A percentile compares a stretch with the other conserved stretches of the same genome.
Conservation (phyloP, 2,329 filamentous ascomycete genomes). For the Immersiporthe knoxdaviesiana region DNA sequence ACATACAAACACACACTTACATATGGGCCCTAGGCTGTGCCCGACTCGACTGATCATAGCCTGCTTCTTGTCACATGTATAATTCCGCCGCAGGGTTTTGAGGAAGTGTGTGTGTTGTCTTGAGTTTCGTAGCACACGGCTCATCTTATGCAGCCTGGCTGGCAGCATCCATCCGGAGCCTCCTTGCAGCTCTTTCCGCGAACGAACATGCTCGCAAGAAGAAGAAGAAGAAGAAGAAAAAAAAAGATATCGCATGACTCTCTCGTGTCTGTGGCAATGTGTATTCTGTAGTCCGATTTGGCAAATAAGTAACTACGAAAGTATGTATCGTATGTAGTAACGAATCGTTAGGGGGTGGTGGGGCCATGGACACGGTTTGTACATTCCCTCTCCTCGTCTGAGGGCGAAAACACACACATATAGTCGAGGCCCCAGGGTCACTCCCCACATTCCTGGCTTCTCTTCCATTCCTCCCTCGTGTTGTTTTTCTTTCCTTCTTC, state of each 20-base stretch:
- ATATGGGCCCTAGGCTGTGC: not conserved
- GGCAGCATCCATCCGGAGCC: not conserved
- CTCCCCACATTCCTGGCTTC: constrained; percentile 23
- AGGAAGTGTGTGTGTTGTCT: constrained; percentile 22
- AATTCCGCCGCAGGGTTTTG: constrained; percentile 1
- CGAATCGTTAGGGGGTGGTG: not conserved
- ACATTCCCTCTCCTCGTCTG: constrained; percentile 15
- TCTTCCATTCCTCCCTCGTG: constrained; percentile 30
- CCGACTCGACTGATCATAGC: constrained; percentile 1
- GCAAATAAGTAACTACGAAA: not conserved
- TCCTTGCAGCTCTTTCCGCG: constrained; percentile 20
- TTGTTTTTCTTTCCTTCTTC: constrained; percentile 23
- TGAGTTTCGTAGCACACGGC: not conserved
- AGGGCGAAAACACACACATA: constrained; percentile 5
- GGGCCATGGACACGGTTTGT: constrained; percentile 4
- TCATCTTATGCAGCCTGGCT: constrained; percentile 9
- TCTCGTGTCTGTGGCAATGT: not conserved
- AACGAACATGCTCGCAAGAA: not conserved
- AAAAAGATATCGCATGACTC: not conserved
- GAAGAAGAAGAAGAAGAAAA: no score
- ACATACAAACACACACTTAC: not conserved
- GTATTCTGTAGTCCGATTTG: not conserved
- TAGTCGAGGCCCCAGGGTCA: not conserved
- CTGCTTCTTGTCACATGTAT: constrained; percentile 16
- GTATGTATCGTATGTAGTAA: not conserved